Percentiles rank a stretch among this genome's conserved stretches.
These are phyloP conservation scores for Phaeoacremonium minimum DNA, from an alignment of 2,329 filamentous ascomycete species.

Conservation along the genomic window DNA sequence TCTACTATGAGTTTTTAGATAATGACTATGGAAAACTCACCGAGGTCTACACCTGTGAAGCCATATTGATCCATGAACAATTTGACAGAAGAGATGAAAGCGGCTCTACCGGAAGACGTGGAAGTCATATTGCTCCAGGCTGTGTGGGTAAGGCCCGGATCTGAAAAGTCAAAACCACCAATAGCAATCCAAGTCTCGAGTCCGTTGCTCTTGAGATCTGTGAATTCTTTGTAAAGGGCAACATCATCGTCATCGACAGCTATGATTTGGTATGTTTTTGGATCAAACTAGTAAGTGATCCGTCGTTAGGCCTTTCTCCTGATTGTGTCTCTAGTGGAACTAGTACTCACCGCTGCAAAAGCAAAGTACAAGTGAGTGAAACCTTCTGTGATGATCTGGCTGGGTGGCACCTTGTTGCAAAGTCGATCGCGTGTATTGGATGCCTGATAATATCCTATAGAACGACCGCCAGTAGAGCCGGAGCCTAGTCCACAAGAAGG, in stretches of 20 bases:
- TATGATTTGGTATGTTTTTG: slow-evolving; percentile 16
- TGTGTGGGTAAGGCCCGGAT: slow-evolving; percentile 17
- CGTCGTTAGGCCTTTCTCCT: too few species aligned
- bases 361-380: slow-evolving; percentile 28
- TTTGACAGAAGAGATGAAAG: slow-evolving; percentile 29
- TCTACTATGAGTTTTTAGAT: too few species aligned
- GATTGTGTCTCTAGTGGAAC: too few species aligned
- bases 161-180: slow-evolving; percentile 21
- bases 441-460: slow-evolving; percentile 29
- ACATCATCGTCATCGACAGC: slow-evolving; percentile 15
- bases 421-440: slow-evolving; percentile 14
- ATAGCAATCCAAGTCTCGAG: slow-evolving; percentile 23
- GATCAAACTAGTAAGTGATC: slow-evolving; percentile 22
- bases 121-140: slow-evolving; percentile 23
- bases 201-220: slow-evolving; percentile 12
- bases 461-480: slow-evolving; percentile 20
- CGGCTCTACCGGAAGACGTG: slow-evolving; percentile 16
- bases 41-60: slow-evolving; percentile 38
- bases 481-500: slow-evolving; percentile 19
- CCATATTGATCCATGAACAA: slow-evolving; percentile 26
- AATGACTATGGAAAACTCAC: too few species aligned
- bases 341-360: too few species aligned
- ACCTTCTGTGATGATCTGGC: slow-evolving; percentile 22
- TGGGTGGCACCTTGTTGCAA: slow-evolving; percentile 25
- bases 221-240: slow-evolving; percentile 16